Evolutionary conservation across 768 basidiomycete species (phyloP), one percentile per base, ranked within the genome.

Genomic region (Termitomyces sp.): DNA sequence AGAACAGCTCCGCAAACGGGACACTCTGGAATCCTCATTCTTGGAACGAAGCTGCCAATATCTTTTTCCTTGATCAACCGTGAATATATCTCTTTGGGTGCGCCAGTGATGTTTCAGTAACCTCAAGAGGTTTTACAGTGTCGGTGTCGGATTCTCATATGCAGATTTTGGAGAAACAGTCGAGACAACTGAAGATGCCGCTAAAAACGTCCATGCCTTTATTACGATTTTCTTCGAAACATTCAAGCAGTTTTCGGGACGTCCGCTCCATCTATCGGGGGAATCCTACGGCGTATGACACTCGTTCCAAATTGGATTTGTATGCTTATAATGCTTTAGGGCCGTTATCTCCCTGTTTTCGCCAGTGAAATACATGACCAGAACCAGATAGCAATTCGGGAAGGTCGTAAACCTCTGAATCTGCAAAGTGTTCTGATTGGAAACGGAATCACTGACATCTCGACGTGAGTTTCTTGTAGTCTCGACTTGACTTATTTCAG

Each of bases 181-280:
- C 17, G 83, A 82, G 56, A 90, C 87, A 0, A 89, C 90, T 0
- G 90, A 92, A 69, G 85, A 85, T n/a, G 91, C 90, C 0, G 87
- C 89, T 4, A 82, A 80, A 59, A 87, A 92, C 63, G 74, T 92
- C 38, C 77, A 86, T 48, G 85, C 89, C 0, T 92, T 92, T 70
- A 75, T 92, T 53, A 74, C 82, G 2, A 86, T 93, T 54, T 91
- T 92, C 72, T 89, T 91, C 62, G 86, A 91, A 61, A 85, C 85
- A 0, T 94, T 92, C 73, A 74, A 77, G 14, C 80, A 89, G 61
- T 91, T 89, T 69, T 67, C 82, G 47, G 87, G 87, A 3, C 72
- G 90, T 23, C 73, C 81, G 0, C 76, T 93, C 44, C 88, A 91
- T 61, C 75, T 92, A 50, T 78, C 89, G 0, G 91, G 90, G 27